Evolutionary conservation across 1,284 basidiomycete species (phyloP), one percentile per base, ranked within the genome.

Genomic region (Singerocomus rubriflavus): DNA sequence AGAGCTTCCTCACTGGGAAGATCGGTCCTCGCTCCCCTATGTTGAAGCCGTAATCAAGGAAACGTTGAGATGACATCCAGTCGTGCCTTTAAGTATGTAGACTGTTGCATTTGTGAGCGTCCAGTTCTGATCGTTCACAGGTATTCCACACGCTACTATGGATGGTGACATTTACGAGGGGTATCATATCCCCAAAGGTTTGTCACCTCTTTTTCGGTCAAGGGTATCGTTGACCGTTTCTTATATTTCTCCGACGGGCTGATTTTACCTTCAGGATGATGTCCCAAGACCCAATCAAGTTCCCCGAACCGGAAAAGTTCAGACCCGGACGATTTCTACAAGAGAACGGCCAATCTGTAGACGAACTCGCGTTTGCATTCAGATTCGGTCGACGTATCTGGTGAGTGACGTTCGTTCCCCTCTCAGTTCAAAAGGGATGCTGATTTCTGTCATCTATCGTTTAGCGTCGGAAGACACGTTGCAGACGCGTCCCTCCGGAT

Each of bases 21-120:
- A 79, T 34, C 57, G 74, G 4, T 46, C 55, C 2, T 62, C 58
- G 12, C 61, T 82, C 21, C 67, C 64, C 1, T 82, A 79, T 58
- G 58, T 82, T 1, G 60, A 68, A 12, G 78, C 78, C 0, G 55
- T 80, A 1, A 56, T 80, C 46, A 78, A 77, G 53, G 83, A 83
- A 60, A 71, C 77, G 1, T 57, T 81, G 42, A 67, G 81, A 27
- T 83, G 73, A 66, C 69, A 74, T 5, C 75, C 78, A 4, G 68
- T 74, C 4, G 69, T 62, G 3, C 77, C 77, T 11, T 50, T 65
- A 1, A 57, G 66, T 59, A 52, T 31, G 51, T 32, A 27, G 27
- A 17, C 21, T 25, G 16, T 25, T 1, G 13, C 34, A 40, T 44
- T 42, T 26, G 7, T 39, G 4, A 11, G 7, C 14, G 2, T 29